Percentiles rank a stretch among this genome's conserved stretches.
Evolutionary conservation across 768 basidiomycete species (phyloP).

Genomic region (Multifurca ochricompacta): DNA sequence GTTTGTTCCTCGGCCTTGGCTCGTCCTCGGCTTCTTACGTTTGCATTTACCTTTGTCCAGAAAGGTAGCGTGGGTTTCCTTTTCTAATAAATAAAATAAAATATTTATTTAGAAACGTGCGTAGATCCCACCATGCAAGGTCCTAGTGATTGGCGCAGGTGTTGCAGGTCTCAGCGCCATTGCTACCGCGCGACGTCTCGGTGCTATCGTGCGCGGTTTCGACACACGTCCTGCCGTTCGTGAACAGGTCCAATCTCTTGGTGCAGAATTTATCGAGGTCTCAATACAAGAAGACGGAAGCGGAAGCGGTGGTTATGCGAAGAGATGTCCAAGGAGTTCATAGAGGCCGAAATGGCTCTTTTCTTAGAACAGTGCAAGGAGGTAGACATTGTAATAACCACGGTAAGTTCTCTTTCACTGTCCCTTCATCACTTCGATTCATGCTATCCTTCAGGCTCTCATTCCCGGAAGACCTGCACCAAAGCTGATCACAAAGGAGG

Average conservation of each 20-base stretch:
- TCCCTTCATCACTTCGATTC: background rate
- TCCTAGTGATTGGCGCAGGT: conserved; percentile 81
- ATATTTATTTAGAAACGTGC: conserved; percentile 1
- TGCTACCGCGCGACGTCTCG: conserved; percentile 74
- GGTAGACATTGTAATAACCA: conserved; percentile 85
- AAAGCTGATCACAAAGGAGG: conserved; percentile 70
- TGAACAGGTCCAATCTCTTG: conserved; percentile 85
- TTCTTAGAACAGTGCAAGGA: conserved; percentile 86
- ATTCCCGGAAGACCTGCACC: conserved; percentile 86
- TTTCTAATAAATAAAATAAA: background rate
- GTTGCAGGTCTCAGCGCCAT: conserved; percentile 87
- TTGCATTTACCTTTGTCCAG: conserved; percentile 25
- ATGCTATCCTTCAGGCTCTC: conserved; percentile 43
- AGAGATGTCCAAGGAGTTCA: conserved; percentile 85
- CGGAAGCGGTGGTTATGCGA: conserved; percentile 80
- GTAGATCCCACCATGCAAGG: conserved; percentile 81
- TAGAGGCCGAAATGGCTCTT: conserved; percentile 81
- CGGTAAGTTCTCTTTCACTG: conserved; percentile 34
- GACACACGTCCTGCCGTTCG: conserved; percentile 80
- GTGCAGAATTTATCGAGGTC: conserved; percentile 87
- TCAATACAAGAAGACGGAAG: conserved; percentile 72
- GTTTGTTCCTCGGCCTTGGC: too few relatives aligned
- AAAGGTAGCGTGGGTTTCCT: conserved; percentile 31
- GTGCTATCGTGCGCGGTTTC: conserved; percentile 84
- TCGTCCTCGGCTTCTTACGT: background rate